Conservation (phyloP, 768 basidiomycete species). For the Lepiota brunneoincarnata region DNA sequence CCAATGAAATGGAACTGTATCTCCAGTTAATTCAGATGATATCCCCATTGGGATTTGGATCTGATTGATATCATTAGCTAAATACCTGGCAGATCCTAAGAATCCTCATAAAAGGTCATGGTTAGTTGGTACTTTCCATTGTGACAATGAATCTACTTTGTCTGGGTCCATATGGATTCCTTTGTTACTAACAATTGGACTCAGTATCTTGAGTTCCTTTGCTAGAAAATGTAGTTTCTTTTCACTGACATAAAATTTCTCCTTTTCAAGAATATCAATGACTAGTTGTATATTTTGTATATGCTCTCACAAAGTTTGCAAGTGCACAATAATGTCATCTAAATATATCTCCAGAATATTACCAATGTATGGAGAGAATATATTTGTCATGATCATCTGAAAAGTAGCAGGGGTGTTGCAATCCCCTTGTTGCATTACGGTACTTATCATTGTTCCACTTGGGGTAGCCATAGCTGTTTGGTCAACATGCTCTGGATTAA, state of each 20-base stretch:
- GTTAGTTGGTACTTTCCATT: constrained; percentile 33
- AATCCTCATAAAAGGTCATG: constrained; percentile 32
- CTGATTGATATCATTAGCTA: constrained; percentile 29
- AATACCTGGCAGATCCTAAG: constrained; percentile 21
- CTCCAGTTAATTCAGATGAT: constrained; percentile 22
- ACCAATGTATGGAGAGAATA: constrained; percentile 30
- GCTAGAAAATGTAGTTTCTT: constrained; percentile 23
- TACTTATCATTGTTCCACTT: constrained; percentile 28
- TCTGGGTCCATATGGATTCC: constrained; percentile 42
- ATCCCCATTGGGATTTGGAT: constrained; percentile 38
- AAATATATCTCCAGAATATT: constrained; percentile 21
- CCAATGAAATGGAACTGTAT: constrained; percentile 25
- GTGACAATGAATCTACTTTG: constrained; percentile 35
- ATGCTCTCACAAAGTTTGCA: constrained; percentile 30
- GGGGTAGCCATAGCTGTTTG: constrained; percentile 23
- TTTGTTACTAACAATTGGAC: constrained; percentile 25
- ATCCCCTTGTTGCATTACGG: constrained; percentile 27
- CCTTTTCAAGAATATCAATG: constrained; percentile 22
- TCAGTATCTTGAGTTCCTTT: constrained; percentile 15
- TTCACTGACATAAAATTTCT: constrained; percentile 25
- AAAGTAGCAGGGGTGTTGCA: constrained; percentile 15
- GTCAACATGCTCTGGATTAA: constrained; percentile 23
- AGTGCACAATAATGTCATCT: constrained; percentile 33
- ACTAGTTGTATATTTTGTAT: constrained; percentile 23
- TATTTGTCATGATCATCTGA: constrained; percentile 32